Evolutionary conservation across 1,284 basidiomycete genomes (phyloP).

Genomic region (Heimioporus punctisporus): DNA sequence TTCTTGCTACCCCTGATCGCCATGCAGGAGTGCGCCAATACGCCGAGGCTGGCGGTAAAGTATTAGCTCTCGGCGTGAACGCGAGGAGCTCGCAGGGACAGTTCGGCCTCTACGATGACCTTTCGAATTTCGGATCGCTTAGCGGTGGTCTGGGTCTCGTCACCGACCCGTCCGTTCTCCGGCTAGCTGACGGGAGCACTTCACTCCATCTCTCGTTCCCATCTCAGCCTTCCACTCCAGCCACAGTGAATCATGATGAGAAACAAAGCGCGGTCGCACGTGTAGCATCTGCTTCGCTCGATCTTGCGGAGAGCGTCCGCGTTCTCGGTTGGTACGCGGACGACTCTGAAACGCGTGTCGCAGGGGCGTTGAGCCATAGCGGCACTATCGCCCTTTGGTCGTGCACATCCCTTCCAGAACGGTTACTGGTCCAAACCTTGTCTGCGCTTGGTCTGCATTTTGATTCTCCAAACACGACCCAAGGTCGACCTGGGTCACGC

Average conservation of each 20-base stretch:
- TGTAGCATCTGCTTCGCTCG: constrained; percentile 12
- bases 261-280: constrained; percentile 7
- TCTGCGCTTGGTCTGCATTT: constrained; percentile 28
- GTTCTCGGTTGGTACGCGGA: constrained; percentile 21
- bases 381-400: constrained; percentile 31
- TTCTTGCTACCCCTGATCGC: constrained; percentile 61
- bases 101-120: constrained; percentile 18
- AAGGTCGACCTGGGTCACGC: neutral
- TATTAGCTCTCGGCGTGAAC: constrained; percentile 68
- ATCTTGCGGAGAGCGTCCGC: constrained; percentile 12
- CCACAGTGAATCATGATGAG: constrained; percentile 12
- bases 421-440: constrained; percentile 20
- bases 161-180: constrained; percentile 22
- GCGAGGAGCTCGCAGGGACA: constrained; percentile 16
- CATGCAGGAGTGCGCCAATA: constrained; percentile 59
- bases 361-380: constrained; percentile 27
- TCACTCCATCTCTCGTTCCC: constrained; percentile 32
- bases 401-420: constrained; percentile 25
- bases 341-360: constrained; percentile 14
- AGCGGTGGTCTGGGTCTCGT: constrained; percentile 16
- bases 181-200: constrained; percentile 19
- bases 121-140: constrained; percentile 1
- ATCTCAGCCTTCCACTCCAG: constrained; percentile 8
- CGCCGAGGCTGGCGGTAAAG: constrained; percentile 70
- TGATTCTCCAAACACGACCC: neutral